Base-by-base conservation (phyloP, 345 rosid genomes). In the Camelina laxa region DNA sequence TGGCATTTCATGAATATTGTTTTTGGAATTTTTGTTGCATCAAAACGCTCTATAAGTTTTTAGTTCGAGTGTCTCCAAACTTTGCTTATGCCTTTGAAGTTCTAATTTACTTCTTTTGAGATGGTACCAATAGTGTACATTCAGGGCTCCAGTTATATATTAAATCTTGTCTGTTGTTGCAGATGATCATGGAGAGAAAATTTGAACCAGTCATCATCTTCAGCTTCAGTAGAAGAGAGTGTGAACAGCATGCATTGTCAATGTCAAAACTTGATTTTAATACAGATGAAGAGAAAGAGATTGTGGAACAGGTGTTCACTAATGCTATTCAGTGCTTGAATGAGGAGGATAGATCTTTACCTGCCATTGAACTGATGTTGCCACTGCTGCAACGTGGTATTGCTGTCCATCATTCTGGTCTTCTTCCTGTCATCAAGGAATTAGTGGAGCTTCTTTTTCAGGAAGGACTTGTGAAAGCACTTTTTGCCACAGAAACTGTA, bases 191-290 rank as follows among this genome's bases (percentile, higher is more conserved):
- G 99, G 98, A 95, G 72, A 82, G 92, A 41, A 87, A 89, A 70
- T 92, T 92, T 84, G 88, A 95, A 65, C 99, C 99, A 12, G 98
- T 95, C 75, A 92, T 95, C 77, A 91, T 92, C 78, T 95, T 95
- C 82, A 95, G 98, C 86, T 95, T 95, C 82, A 95, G 99, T 84
- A 90, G 98, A 84, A 89, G 99, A 82, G 99, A 92, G 76, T 90
- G 97, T 70, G 99, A 95, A 75, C 91, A 95, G 59, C 96, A 92
- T 83, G 99, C 99, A 45, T 85, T 92, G 92, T 95, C 96, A 56
- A 92, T 95, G 97, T 86, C 97, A 57, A 95, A 90, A 84, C 99
- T 95, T 67, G 97, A 95, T 84, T 95, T 92, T 80, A 92, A 92
- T 84, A 85, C 93, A 51, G 82, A 82, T 51, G 99, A 90, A 65